Base-by-base conservation (phyloP, 768 basidiomycete genomes). In the Panus rudis region DNA sequence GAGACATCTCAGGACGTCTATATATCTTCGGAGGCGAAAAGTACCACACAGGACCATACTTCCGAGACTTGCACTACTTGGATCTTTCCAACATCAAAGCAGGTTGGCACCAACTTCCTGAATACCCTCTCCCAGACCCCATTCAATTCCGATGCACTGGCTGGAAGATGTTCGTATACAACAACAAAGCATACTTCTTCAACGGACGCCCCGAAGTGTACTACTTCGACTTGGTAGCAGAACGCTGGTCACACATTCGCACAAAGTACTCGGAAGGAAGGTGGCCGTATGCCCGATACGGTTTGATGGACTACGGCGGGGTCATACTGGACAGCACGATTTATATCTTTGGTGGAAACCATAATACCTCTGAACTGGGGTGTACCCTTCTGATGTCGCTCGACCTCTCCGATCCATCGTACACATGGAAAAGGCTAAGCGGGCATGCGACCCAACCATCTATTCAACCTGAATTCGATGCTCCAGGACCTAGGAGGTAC, bases 381-480 rank as follows among this genome's bases (percentile, higher is more conserved):
- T 61, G 60, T 39, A 67, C 69, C 49, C 46, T 66, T 25, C 61
- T 70, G 52, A 63, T 64, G 51, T 61, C 54, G n/a, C 55, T 71
- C 11, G 60, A 70, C 46, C 41, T 70, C 16, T 47, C 50, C 41
- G n/a, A n/a, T n/a, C n/a, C n/a, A n/a, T 66, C 61, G 21, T 46
- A 46, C 37, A 52, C 49, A 21, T 70, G 69, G 66, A 48, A 50
- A 38, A 46, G 58, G 14, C 52, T 66, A 5, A 52, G 43, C 41
- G 46, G 57, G 27, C 30, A 45, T 22, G 12, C 19, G 24, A 8
- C 43, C 43, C 8, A 35, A 17, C 6, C 49, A 31, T 27, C 41
- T 50, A 7, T 48, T 17, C 24, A 40, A 7, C 34, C 55, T 13
- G 51, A 58, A 33, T 51, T 51, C 30, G 52, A 47, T 6, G 46